phyloP scores from a whole-genome alignment of 441 rosid genomes.

The Macaranga tanarius region DNA sequence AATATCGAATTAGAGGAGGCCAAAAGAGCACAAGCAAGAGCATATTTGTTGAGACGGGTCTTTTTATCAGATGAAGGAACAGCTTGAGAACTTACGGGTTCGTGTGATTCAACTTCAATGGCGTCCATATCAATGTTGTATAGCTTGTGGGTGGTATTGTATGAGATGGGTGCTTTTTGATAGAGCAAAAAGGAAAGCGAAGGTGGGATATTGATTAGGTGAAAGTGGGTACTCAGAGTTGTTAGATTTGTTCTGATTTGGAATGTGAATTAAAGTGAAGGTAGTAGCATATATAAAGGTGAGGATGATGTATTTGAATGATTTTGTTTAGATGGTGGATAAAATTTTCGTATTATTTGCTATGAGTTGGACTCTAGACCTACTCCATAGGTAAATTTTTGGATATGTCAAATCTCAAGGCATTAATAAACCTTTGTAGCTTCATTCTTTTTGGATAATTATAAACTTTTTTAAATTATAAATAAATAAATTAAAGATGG shows the following conservation, averaged over 20 bases:
- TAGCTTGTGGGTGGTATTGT: background rate
- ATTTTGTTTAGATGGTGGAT: too few species aligned
- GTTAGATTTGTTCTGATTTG: background rate
- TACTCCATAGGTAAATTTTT: too few species aligned
- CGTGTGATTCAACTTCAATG: constrained; percentile 17
- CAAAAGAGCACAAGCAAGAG: constrained; percentile 42
- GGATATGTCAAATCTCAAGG: too few species aligned
- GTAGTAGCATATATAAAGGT: background rate
- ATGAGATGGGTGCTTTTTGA: background rate
- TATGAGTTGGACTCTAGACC: too few species aligned
- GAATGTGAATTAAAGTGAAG: background rate
- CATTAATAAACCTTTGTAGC: too few species aligned
- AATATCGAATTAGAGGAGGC: constrained; percentile 57
- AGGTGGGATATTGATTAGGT: background rate
- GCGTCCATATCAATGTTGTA: constrained; percentile 3
- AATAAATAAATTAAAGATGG: too few species aligned
- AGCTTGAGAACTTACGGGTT: background rate
- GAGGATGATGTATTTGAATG: too few species aligned
- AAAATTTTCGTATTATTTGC: too few species aligned
- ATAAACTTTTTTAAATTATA: too few species aligned
- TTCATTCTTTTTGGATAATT: too few species aligned
- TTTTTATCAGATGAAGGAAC: background rate
- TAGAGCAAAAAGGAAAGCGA: background rate
- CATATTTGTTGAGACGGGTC: constrained; percentile 38
- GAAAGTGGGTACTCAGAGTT: background rate